These are phyloP conservation scores for Plasmodium billcollinsi DNA, from an alignment of 169 alveolate genomes.

Conservation along the genomic window DNA sequence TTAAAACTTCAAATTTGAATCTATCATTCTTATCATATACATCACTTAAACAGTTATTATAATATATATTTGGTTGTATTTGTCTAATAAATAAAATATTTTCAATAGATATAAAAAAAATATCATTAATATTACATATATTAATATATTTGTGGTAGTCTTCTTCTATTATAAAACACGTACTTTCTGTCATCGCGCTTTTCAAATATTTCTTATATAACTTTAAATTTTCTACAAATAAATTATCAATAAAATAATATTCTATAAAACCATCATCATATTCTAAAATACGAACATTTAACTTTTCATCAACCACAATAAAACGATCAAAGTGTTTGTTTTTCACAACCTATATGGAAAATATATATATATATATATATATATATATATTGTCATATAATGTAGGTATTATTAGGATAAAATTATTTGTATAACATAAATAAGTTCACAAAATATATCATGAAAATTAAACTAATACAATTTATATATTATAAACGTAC, in stretches of 20 bases:
- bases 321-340: constrained; percentile 25
- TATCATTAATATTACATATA: constrained; percentile 10
- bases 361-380: not conserved
- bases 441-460: not conserved
- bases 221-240: constrained; percentile 16
- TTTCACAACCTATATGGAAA: constrained; percentile 8
- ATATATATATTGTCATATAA: not conserved
- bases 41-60: constrained; percentile 12
- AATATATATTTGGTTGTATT: not conserved
- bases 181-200: not conserved
- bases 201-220: constrained; percentile 1
- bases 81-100: constrained; percentile 31
- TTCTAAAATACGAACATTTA: constrained; percentile 42
- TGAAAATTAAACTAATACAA: not conserved
- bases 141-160: constrained; percentile 17
- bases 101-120: constrained; percentile 41
- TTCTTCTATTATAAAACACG: not conserved
- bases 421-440: not conserved
- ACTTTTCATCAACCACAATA: constrained; percentile 51
- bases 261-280: constrained; percentile 41
- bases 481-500: constrained; percentile 6
- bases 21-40: not conserved
- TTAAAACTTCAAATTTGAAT: not conserved
- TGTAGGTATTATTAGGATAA: not conserved
- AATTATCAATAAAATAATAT: constrained; percentile 35